Evolutionary conservation across 371 early-diverging fungal species (phyloP), one percentile per base, ranked within the genome.

Genomic region (Zopfochytrium polystomum): DNA sequence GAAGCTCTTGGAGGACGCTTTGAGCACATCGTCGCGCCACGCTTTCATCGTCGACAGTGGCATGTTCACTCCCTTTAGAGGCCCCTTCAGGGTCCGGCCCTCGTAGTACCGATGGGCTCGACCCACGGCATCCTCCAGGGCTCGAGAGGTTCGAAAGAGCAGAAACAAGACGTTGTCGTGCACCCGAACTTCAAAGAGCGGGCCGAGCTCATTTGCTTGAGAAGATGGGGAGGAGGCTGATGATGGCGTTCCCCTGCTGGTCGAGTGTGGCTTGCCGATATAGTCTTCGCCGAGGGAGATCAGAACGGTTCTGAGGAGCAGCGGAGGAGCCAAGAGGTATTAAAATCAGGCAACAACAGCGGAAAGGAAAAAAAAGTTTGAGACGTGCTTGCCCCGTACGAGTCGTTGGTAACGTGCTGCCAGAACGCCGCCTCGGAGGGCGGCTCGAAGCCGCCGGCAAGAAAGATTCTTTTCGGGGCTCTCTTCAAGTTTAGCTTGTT

Each of bases 41-140:
- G 52, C 38, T 22, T 1, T 6, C 5, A 61, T 54, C 5, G 22
- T 27, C 26, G 18, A n/a, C 5, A 50, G 25, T n/a, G 78, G 75
- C 33, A 78, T 66, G 55, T 79, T 79, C 53, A 75, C 65, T 5
- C 78, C 79, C 58, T 70, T 74, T 25, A 79, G 55, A 2, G 76
- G 74, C 3, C 79, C 79, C 25, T 71, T 74, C 23, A 79, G 60
- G 35, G 57, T 63, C 22, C 54, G 62, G 13, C 70, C 68, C 49
- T 79, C 79, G 52, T 76, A 79, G 18, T 3, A 53, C 18, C 69
- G 48, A 48, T 79, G 76, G 4, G 73, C 66, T 33, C 75, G 68
- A 18, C 45, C 43, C 23, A 79, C 55, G 2, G 62, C 59, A 0
- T 50, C 6, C 20, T 57, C 32, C 23, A 79, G 63, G 15, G 18